phyloP scores from a whole-genome alignment of 306 rosid species.

The Vigna nakashimae region DNA sequence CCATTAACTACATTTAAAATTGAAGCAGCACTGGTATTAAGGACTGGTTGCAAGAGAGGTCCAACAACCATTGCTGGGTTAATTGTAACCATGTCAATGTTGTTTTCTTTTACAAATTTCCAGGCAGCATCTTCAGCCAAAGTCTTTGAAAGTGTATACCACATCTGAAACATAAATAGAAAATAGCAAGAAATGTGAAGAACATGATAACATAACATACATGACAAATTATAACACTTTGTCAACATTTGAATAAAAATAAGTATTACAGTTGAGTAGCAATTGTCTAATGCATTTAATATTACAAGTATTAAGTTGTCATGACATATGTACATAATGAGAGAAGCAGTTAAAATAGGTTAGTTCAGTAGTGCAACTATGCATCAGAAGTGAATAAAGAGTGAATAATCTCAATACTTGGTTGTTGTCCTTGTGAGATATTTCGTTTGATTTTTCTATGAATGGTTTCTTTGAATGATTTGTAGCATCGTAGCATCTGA shows the following conservation, averaged over 20 bases:
- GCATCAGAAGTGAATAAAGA: not conserved
- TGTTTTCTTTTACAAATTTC: conserved; percentile 74
- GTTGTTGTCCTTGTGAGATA: not conserved
- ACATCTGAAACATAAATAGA: conserved; percentile 51
- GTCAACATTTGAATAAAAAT: conserved; percentile 18
- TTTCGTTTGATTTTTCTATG: not conserved
- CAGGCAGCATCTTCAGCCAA: conserved; percentile 78
- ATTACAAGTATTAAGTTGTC: not conserved
- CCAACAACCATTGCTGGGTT: conserved; percentile 75
- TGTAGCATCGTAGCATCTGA: too few relatives aligned
- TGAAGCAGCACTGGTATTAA: conserved; percentile 60
- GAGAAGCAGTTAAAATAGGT: not conserved
- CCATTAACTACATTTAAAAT: conserved; percentile 59
- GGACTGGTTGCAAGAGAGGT: conserved; percentile 72
- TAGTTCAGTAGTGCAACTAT: not conserved
- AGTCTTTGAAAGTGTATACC: conserved; percentile 70
- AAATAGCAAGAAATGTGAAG: conserved; percentile 19
- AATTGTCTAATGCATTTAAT: not conserved
- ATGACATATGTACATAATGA: not conserved
- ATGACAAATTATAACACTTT: not conserved
- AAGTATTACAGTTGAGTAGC: not conserved
- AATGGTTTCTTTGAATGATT: not conserved
- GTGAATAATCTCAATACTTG: not conserved
- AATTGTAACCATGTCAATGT: conserved; percentile 69
- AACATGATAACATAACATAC: not conserved